Evolutionary conservation across 768 basidiomycete genomes (phyloP).

Genomic region (Pleurotus giganteus): DNA sequence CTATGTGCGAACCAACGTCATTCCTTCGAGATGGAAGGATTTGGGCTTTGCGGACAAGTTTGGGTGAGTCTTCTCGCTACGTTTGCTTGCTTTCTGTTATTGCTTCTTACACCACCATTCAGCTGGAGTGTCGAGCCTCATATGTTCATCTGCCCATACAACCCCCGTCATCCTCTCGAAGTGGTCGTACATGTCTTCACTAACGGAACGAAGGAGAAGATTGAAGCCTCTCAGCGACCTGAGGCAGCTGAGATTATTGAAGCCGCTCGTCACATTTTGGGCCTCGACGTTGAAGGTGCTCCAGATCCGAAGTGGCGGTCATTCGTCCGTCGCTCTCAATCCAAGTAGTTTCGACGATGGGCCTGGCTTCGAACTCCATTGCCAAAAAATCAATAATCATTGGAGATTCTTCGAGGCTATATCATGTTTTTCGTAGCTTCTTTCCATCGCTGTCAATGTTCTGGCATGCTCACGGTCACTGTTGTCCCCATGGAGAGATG

Average conservation of each 20-base stretch:
- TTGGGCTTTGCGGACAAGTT: not conserved
- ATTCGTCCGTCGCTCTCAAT: too few relatives aligned
- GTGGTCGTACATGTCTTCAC: not conserved
- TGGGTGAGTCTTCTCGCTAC: not conserved
- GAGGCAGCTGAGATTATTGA: not conserved
- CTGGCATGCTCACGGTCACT: too few relatives aligned
- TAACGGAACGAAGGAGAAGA: not conserved
- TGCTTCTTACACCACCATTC: not conserved
- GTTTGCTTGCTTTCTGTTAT: not conserved
- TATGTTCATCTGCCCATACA: not conserved
- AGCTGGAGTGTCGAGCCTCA: not conserved
- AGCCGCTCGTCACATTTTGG: not conserved
- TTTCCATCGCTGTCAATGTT: too few relatives aligned
- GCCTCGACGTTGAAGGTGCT: too few relatives aligned
- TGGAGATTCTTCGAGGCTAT: too few relatives aligned
- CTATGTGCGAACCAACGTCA: not conserved
- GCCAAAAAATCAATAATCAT: too few relatives aligned
- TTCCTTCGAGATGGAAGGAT: not conserved
- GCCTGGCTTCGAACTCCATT: too few relatives aligned
- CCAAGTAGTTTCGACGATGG: too few relatives aligned
- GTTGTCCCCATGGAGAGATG: too few relatives aligned
- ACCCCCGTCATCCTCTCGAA: not conserved
- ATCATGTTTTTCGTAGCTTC: too few relatives aligned
- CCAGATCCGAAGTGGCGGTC: too few relatives aligned
- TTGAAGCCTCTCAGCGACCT: not conserved